Conservation (phyloP, 495 filamentous ascomycete species). For the Aspergillus steynii region DNA sequence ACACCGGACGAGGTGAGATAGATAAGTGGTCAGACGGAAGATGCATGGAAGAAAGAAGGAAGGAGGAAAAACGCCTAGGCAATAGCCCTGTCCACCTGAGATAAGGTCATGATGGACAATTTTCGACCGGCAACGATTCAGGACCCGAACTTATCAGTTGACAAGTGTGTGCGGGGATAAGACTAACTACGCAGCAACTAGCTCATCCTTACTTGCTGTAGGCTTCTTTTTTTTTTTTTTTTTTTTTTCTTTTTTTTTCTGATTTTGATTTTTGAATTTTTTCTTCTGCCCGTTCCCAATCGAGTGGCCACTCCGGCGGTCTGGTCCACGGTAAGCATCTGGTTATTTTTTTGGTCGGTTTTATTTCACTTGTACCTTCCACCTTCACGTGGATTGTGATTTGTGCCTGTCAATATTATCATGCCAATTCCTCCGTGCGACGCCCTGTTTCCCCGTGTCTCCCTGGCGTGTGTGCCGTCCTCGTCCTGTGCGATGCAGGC, state of each 20-base stretch:
- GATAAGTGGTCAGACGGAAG: background rate
- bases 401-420: too few species aligned
- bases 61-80: slow-evolving; percentile 1
- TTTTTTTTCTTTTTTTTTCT: too few species aligned
- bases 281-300: slow-evolving; percentile 3
- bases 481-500: too few species aligned
- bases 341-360: background rate
- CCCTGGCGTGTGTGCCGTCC: too few species aligned
- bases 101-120: slow-evolving; percentile 1
- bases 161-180: slow-evolving; percentile 4
- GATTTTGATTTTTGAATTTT: too few species aligned
- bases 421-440: too few species aligned
- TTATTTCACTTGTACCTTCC: too few species aligned
- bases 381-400: too few species aligned
- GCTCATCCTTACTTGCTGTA: too few species aligned
- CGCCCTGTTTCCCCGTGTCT: background rate
- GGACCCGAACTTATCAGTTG: slow-evolving; percentile 7
- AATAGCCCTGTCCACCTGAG: slow-evolving; percentile 7
- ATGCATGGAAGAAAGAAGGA: background rate
- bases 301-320: background rate
- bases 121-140: slow-evolving; percentile 1
- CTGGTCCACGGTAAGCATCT: background rate
- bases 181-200: too few species aligned
- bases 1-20: background rate
- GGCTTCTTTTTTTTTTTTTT: too few species aligned